Base-by-base conservation (phyloP, 2,329 filamentous ascomycete genomes). In the Diplodia scrobiculata region DNA sequence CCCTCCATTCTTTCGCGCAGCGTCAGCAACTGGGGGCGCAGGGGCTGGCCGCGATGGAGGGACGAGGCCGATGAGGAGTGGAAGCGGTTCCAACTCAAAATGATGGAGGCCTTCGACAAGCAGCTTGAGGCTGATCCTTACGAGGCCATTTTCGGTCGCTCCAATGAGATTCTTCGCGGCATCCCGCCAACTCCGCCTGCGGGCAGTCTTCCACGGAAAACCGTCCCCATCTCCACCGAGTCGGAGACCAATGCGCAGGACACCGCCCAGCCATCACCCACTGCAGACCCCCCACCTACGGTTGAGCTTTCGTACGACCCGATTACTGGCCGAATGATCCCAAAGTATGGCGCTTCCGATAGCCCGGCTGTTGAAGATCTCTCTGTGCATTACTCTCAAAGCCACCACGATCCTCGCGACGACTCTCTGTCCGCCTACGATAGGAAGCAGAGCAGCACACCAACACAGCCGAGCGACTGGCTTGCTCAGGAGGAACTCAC, bases 81-180 rank as follows among this genome's bases (percentile, higher is more conserved):
- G 53, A 32, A 34, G 45, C 53, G 53, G 25, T 53, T 66, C 21
- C 53, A 66, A 27, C 19, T n/a, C n/a, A 47, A 48, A 17, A 53
- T 60, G 45, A 60, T 66, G 53, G 64, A 66, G 13, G 25, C 34
- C 27, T 66, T 66, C 36, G 53, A 59, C 41, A 58, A 59, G 68
- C 67, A 69, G 29, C 59, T 81, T 38, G 73, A 78, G 47, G 71
- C 76, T 19, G 77, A 81, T 64, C 79, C 80, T 11, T 81, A 82
- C 63, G 73, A 76, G 63, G 74, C 77, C 9, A 69, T 81, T 36
- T 81, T 81, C 65, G 80, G 79, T 1, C 77, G 76, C 1, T 77
- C 75, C 52, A 73, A 77, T 64, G 71, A 73, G 19, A 74, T 75
- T 73, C 66, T 76, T 34, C 71, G 41, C 63, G 75, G 74, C 29